phyloP scores from a whole-genome alignment of 2,329 filamentous ascomycete species.

The Penicillium sp. region DNA sequence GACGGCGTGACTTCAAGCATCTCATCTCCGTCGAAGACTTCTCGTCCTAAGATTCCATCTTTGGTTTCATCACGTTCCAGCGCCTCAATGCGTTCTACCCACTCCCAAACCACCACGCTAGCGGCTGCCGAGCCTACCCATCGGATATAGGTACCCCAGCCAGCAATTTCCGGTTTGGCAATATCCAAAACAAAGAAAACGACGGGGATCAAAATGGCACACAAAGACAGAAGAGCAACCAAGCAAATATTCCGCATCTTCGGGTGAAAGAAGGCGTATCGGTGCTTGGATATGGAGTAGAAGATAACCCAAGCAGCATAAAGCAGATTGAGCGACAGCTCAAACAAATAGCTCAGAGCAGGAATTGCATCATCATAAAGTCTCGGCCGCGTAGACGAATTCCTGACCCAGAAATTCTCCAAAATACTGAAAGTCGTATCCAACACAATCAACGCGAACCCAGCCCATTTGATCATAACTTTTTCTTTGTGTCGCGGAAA shows the following conservation, averaged over 20 bases:
- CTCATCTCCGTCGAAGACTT: conserved; percentile 91
- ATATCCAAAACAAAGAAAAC: conserved; percentile 94
- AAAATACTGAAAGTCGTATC: conserved; percentile 88
- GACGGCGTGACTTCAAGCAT: conserved; percentile 70
- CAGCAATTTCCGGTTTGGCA: conserved; percentile 75
- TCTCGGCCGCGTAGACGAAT: conserved; percentile 54
- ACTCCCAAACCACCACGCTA: conserved; percentile 97
- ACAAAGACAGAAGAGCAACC: conserved; percentile 71
- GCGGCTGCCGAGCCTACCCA: conserved; percentile 95
- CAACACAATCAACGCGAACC: conserved; percentile 85
- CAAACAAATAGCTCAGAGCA: conserved; percentile 85
- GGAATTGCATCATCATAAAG: conserved; percentile 87
- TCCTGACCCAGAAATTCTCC: conserved; percentile 71
- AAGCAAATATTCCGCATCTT: conserved; percentile 86
- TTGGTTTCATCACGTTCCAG: conserved; percentile 90
- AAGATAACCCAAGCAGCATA: conserved; percentile 95
- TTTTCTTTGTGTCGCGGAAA: conserved; percentile 97
- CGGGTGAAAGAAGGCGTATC: conserved; percentile 84
- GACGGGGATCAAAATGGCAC: conserved; percentile 80
- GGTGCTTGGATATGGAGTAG: conserved; percentile 85
- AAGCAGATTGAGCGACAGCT: conserved; percentile 76
- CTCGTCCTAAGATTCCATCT: conserved; percentile 83
- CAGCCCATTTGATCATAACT: conserved; percentile 97
- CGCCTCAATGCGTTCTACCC: conserved; percentile 92
- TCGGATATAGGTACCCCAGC: conserved; percentile 91